Conservation (phyloP, 148 eudicot genomes). For the Vaccinium myrtillus region DNA sequence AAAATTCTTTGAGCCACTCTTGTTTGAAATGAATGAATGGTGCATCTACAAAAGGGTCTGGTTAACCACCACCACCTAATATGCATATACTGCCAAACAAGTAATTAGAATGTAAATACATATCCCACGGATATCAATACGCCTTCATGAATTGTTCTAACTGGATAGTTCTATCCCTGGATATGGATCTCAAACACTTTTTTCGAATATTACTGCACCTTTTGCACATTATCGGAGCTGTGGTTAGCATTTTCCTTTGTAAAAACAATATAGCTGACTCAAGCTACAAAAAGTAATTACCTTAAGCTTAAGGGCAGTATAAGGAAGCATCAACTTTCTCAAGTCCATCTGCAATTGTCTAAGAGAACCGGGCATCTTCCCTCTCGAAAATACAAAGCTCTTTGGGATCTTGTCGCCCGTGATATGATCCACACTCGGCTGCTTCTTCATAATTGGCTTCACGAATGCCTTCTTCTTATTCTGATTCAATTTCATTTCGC, state of each 20-base stretch:
- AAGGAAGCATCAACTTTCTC: conserved; percentile 65
- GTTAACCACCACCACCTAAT: too few relatives aligned
- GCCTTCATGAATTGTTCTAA: too few relatives aligned
- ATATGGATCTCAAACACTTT: too few relatives aligned
- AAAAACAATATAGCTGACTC: neutral
- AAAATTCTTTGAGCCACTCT: neutral
- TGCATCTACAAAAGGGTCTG: too few relatives aligned
- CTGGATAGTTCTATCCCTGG: too few relatives aligned
- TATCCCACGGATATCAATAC: too few relatives aligned
- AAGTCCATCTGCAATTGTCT: conserved; percentile 47
- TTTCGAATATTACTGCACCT: too few relatives aligned
- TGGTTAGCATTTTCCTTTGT: too few relatives aligned
- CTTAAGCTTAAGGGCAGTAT: conserved; percentile 89
- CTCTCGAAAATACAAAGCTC: conserved; percentile 72
- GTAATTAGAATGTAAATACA: too few relatives aligned
- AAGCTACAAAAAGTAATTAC: conserved; percentile 19
- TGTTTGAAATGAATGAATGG: neutral
- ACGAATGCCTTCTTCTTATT: neutral
- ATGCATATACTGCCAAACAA: neutral
- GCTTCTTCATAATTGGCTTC: conserved; percentile 10
- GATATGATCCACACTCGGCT: conserved; percentile 33
- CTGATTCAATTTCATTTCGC: neutral
- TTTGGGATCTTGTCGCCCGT: conserved; percentile 88
- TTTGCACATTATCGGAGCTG: too few relatives aligned
- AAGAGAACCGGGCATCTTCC: conserved; percentile 55